phyloP scores from a whole-genome alignment of 768 basidiomycete species.

The Hirschioporus abietinus region DNA sequence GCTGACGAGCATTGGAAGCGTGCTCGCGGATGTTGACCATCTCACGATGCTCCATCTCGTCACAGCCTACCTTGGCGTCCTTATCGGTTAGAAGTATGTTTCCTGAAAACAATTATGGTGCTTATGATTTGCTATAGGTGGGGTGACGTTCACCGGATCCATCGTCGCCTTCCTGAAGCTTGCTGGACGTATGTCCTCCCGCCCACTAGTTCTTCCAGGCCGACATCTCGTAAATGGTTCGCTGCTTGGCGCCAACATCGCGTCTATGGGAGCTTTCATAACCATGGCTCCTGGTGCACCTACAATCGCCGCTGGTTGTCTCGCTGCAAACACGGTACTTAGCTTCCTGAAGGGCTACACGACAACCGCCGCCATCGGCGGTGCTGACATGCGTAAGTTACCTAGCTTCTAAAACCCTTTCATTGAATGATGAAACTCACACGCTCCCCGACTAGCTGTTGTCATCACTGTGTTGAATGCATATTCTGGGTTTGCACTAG shows the following conservation, averaged over 20 bases:
- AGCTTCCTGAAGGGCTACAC: constrained; percentile 87
- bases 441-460: constrained; percentile 47
- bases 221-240: constrained; percentile 71
- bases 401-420: constrained; percentile 6
- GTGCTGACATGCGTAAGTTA: constrained; percentile 85
- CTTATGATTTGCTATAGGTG: constrained; percentile 36
- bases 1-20: constrained; percentile 78
- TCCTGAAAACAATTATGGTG: background rate
- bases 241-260: constrained; percentile 65
- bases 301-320: constrained; percentile 69
- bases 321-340: constrained; percentile 65
- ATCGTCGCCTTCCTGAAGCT: constrained; percentile 87
- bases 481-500: constrained; percentile 86
- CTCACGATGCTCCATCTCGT: constrained; percentile 69
- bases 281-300: constrained; percentile 65
- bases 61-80: constrained; percentile 80
- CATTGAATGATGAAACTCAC: constrained; percentile 11
- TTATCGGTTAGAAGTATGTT: constrained; percentile 53
- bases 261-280: constrained; percentile 75
- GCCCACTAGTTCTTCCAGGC: constrained; percentile 65
- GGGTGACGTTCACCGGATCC: constrained; percentile 86
- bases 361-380: constrained; percentile 87
- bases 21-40: constrained; percentile 66
- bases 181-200: constrained; percentile 75
- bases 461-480: constrained; percentile 89